Base-by-base conservation (phyloP, 2,329 filamentous ascomycete genomes). In the Cercospora zeina region DNA sequence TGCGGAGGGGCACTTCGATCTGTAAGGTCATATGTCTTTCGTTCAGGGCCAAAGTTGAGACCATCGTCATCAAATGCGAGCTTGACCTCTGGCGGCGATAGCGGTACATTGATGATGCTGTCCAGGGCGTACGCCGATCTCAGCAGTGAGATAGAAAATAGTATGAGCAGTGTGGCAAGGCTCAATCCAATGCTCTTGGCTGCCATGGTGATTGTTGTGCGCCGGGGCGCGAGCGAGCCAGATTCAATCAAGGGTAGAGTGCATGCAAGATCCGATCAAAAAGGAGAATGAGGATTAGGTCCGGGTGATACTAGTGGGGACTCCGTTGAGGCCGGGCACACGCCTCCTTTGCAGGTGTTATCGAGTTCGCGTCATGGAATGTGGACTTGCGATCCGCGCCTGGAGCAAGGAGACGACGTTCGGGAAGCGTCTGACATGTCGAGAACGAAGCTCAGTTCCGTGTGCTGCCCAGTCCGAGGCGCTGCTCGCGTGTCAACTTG, bases 401-500 rank as follows among this genome's bases (percentile, higher is more conserved):
- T 33, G n/a, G 7, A 27, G 47, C 21, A 53, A 53, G 24, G 57
- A 30, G 45, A 13, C 19, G 33, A 36, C n/a, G 4, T n/a, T 27
- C 11, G 19, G 33, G 31, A 34, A 34, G 31, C 31, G n/a, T 33
- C 24, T 27, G 24, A 6, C 14, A 11, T 19, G 24, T 31, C 36
- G 24, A 34, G 5, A n/a, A 21, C 8, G 21, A 21, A 24, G 8
- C 33, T 68, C 65, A 68, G 14, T 58, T 54, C 39, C 67, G 59
- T 19, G 64, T 63, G 42, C 36, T 57, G 13, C 62, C 63, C 4
- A 73, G 39, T 2, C 72, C 71, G 47, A 73, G 69, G 14, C 72
- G 63, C 58, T 73, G 71, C 53, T 72, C 73, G 16, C 68, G 59
- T 7, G 64, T 68, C 59, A 67, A 62, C 47, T 68, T 69, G 24